These are phyloP conservation scores for Penicillium ucsense DNA, from an alignment of 495 filamentous ascomycete species.

Conservation along the genomic window DNA sequence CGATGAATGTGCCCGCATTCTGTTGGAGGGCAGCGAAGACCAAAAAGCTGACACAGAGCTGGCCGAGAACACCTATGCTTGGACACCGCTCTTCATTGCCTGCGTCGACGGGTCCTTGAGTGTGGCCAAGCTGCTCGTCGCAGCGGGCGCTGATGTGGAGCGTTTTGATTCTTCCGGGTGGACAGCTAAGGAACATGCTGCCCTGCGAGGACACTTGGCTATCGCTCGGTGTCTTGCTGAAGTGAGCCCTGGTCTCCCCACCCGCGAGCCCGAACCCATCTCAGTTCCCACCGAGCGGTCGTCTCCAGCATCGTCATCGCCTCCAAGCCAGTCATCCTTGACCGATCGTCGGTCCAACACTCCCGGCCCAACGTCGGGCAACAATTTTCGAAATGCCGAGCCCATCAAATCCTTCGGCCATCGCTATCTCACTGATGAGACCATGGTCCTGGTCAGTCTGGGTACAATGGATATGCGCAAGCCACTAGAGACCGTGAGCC, in stretches of 20 bases:
- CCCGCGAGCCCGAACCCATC: conserved; percentile 24
- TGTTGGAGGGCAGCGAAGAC: conserved; percentile 57
- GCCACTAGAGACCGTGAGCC: conserved; percentile 64
- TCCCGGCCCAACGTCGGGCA: conserved; percentile 24
- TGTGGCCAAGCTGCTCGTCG: conserved; percentile 68
- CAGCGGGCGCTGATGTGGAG: conserved; percentile 64
- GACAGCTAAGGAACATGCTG: conserved; percentile 91
- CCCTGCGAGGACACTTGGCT: conserved; percentile 71
- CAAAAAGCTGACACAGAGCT: conserved; percentile 71
- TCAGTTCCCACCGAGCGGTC: conserved; percentile 26
- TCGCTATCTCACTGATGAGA: conserved; percentile 81
- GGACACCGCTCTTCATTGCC: conserved; percentile 89
- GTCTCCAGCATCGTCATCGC: conserved; percentile 32
- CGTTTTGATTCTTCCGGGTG: conserved; percentile 78
- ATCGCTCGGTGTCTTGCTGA: conserved; percentile 61
- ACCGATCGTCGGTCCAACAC: conserved; percentile 44
- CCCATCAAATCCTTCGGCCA: conserved; percentile 93
- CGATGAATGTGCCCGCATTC: conserved; percentile 61
- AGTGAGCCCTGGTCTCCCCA: conserved; percentile 32
- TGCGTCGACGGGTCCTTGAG: conserved; percentile 74
- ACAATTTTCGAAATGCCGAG: conserved; percentile 42
- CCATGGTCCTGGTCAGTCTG: conserved; percentile 83
- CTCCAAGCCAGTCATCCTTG: conserved; percentile 38
- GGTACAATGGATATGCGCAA: conserved; percentile 92
- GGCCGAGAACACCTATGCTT: conserved; percentile 74